Percentiles rank a stretch among this genome's conserved stretches.
phyloP scores from a whole-genome alignment of 352 stramenopile genomes.

The Globisporangium camurandrum region DNA sequence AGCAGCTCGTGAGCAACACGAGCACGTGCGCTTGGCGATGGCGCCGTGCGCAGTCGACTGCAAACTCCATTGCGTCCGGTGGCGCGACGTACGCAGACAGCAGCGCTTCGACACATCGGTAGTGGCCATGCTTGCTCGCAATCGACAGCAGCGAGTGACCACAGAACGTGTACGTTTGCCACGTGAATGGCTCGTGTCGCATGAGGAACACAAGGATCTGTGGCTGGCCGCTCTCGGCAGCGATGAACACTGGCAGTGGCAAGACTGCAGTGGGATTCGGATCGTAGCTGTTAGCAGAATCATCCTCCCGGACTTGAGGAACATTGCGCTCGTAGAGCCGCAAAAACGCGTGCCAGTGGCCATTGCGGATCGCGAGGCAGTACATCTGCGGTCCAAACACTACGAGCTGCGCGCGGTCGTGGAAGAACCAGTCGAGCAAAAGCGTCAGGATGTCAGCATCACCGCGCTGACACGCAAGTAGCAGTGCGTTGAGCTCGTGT shows the following conservation, averaged over 20 bases:
- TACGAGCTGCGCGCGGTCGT: conserved; percentile 27
- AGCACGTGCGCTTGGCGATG: conserved; percentile 60
- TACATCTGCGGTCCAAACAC: conserved; percentile 63
- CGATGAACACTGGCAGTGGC: conserved; percentile 48
- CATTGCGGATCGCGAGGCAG: conserved; percentile 49
- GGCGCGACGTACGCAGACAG: conserved; percentile 24
- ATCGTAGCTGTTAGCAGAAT: conserved; percentile 11
- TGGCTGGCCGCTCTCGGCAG: conserved; percentile 41
- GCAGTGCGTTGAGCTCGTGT: conserved; percentile 44
- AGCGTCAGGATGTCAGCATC: conserved; percentile 42
- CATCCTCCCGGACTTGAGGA: conserved; percentile 11
- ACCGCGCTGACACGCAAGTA: conserved; percentile 51
- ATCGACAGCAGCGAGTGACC: conserved; percentile 57
- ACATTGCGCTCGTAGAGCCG: conserved; percentile 34
- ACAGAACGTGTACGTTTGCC: conserved; percentile 45
- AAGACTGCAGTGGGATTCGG: conserved; percentile 9
- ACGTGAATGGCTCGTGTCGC: conserved; percentile 18
- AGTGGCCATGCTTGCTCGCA: conserved; percentile 56
- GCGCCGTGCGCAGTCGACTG: conserved; percentile 38
- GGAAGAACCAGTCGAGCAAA: conserved; percentile 54
- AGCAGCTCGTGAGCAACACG: conserved; percentile 58
- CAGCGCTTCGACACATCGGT: conserved; percentile 57
- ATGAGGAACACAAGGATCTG: conserved; percentile 49
- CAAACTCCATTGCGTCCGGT: conserved; percentile 29
- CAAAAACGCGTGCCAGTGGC: conserved; percentile 57